A percentile compares a stretch with the other conserved stretches of the same genome.
These are phyloP conservation scores for Leccinum pellstonianum DNA, from an alignment of 768 basidiomycete genomes.

Conservation along the genomic window DNA sequence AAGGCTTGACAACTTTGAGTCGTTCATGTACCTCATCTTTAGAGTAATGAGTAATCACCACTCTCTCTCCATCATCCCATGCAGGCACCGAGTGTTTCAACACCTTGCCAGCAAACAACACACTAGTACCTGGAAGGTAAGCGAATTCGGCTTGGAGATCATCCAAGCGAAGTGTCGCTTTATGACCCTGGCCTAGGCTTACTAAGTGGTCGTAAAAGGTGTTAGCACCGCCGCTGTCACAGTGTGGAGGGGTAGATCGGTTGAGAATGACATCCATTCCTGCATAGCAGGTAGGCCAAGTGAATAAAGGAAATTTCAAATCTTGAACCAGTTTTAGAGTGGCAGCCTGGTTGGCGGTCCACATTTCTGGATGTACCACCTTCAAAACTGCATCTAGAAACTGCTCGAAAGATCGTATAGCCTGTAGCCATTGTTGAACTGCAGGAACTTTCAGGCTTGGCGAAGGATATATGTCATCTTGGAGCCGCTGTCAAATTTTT, in stretches of 20 bases:
- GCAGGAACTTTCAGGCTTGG: not conserved
- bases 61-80: not conserved
- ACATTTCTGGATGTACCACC: not conserved
- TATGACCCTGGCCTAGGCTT: not conserved
- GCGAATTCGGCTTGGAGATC: not conserved
- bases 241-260: not conserved
- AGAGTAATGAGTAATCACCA: not conserved
- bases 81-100: not conserved
- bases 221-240: not conserved
- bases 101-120: not conserved
- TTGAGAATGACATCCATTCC: not conserved
- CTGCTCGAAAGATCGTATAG: not conserved
- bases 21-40: not conserved
- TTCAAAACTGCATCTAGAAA: not conserved
- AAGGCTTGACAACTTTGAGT: not conserved
- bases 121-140: not conserved
- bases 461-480: not conserved
- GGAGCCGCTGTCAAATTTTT: not conserved
- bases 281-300: not conserved
- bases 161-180: not conserved
- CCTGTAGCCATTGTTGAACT: not conserved
- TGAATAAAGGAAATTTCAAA: not conserved
- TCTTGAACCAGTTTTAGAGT: not conserved
- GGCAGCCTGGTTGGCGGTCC: not conserved
- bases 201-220: not conserved